Evolutionary conservation across 768 basidiomycete species (phyloP), one percentile per base, ranked within the genome.

Genomic region (Dioszegia crocea): DNA sequence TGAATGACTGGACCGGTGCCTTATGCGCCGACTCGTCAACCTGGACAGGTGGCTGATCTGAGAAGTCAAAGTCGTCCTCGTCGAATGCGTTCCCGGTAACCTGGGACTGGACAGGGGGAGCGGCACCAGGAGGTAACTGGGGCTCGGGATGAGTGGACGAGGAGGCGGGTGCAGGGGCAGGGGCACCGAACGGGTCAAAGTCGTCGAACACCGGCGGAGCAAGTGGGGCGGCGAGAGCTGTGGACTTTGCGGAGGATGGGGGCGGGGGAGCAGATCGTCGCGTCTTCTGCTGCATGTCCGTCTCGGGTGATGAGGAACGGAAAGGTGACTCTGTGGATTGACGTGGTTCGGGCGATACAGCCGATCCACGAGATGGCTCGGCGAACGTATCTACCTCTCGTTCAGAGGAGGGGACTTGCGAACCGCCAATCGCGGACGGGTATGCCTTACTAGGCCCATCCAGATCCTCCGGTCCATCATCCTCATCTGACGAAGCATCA

Each of bases 391-490:
- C 44, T 16, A 29, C 44, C 2, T 56, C 55, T n/a, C 29, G 16
- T 30, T 5, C 4, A 9, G 26, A 24, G 52, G 17, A 17, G 39
- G 17, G n/a, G 21, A 48, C 16, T 36, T 36, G 41, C 29, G 43
- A 53, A 16, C 23, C 58, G 5, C 45, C 36, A 1, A 29, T 49
- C 4, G 17, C 52, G 19, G 29, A n/a, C 1, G 52, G 19, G 31
- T 59, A 58, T 4, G 38, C 47, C 50, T 56, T 61, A 19, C 57
- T 62, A 9, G 66, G 64, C 8, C 46, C 61, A 36, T 78, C 77
- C 16, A 78, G 62, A 61, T 78, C 77, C 55, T 78, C 77, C 1
- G 77, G 77, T 9, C 72, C 77, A 23, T 74, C 75, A 17, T 73
- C 68, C 48, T 77, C 77, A 26, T 72, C 73, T 8, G 68, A 71